A percentile compares a stretch with the other conserved stretches of the same genome.
phyloP scores from a whole-genome alignment of 306 rosid genomes.

The Dryas alaskensis region DNA sequence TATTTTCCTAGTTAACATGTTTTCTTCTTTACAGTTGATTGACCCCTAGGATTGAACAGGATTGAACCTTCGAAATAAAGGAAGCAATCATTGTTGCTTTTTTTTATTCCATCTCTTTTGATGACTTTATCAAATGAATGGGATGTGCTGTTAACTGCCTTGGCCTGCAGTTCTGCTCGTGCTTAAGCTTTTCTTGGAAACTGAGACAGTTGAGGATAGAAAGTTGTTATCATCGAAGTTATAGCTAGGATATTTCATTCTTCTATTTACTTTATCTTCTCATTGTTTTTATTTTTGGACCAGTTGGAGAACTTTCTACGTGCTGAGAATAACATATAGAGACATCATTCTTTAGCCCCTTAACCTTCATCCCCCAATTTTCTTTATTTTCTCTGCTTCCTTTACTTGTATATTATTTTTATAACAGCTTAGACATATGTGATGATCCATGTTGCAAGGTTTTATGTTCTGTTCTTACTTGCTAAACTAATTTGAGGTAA shows the following conservation, averaged over 20 bases:
- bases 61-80: neutral
- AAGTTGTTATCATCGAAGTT: neutral
- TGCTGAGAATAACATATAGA: neutral
- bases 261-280: neutral
- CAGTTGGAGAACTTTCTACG: neutral
- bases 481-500: neutral
- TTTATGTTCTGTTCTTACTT: neutral
- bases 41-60: neutral
- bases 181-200: neutral
- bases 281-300: neutral
- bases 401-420: neutral
- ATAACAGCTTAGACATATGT: neutral
- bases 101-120: no score
- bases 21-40: neutral
- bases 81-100: no score
- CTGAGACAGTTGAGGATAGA: no score
- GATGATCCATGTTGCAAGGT: neutral
- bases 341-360: neutral
- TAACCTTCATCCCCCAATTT: neutral
- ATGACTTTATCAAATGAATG: no score
- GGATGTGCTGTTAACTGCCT: neutral
- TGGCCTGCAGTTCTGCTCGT: neutral
- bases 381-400: neutral
- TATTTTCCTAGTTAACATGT: neutral
- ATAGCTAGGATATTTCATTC: neutral